These are phyloP conservation scores for Prunus fruticosa DNA, from an alignment of 306 rosid genomes.

Conservation along the genomic window DNA sequence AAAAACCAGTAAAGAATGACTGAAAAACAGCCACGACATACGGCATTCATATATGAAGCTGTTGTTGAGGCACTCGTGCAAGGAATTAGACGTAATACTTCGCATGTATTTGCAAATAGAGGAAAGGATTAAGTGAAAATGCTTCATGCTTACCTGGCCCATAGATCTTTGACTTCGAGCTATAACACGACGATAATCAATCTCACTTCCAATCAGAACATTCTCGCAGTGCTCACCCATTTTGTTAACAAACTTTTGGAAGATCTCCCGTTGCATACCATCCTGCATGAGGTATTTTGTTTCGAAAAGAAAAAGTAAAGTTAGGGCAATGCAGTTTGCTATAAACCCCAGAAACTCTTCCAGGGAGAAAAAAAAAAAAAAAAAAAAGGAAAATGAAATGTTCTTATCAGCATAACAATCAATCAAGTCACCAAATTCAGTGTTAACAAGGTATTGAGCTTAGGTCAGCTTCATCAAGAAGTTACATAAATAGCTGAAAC, in stretches of 20 bases:
- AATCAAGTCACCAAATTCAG: background rate
- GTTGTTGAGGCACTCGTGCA: background rate
- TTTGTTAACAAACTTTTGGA: constrained; percentile 63
- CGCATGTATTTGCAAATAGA: constrained; percentile 8
- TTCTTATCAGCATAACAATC: background rate
- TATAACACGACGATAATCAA: constrained; percentile 86
- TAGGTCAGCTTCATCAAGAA: background rate
- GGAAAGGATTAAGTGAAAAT: constrained; percentile 10
- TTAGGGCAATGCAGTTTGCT: background rate
- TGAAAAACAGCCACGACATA: background rate
- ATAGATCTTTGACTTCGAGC: constrained; percentile 62
- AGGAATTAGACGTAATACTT: background rate
- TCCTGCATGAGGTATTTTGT: constrained; percentile 49
- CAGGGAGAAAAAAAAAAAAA: background rate
- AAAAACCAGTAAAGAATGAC: background rate
- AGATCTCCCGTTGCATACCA: constrained; percentile 81
- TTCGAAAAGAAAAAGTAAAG: background rate
- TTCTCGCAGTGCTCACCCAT: constrained; percentile 72
- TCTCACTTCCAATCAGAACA: constrained; percentile 74
- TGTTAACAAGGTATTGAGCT: background rate
- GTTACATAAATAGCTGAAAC: background rate
- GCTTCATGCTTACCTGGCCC: constrained; percentile 49
- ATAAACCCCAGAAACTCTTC: background rate
- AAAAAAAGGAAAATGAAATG: background rate
- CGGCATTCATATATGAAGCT: background rate